Evolutionary conservation across 257 asterid species (phyloP).

Genomic region (Paraleonurus japonicus): DNA sequence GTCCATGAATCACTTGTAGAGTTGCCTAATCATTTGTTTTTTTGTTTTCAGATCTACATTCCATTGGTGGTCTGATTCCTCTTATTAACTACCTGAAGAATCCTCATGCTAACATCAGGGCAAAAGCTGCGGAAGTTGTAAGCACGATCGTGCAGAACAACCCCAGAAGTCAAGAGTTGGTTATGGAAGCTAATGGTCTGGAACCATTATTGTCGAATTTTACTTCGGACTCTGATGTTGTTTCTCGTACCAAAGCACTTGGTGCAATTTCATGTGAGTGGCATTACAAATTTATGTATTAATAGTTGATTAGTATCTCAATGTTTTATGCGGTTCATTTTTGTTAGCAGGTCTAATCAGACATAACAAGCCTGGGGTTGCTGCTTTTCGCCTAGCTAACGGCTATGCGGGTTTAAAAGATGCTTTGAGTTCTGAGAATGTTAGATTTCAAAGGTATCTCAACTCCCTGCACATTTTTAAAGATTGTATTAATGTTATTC

Average conservation of each 20-base stretch:
- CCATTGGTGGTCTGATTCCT: conserved; percentile 87
- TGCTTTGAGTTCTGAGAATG: conserved; percentile 67
- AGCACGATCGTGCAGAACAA: conserved; percentile 92
- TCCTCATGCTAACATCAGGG: conserved; percentile 76
- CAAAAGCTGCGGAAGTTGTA: conserved; percentile 94
- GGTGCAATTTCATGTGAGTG: conserved; percentile 87
- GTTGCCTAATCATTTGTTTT: too few species aligned
- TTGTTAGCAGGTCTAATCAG: conserved; percentile 68
- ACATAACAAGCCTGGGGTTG: conserved; percentile 70
- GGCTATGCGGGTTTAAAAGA: conserved; percentile 78
- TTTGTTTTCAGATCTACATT: conserved; percentile 69
- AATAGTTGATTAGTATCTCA: not conserved
- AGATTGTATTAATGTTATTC: not conserved
- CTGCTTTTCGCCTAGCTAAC: conserved; percentile 80
- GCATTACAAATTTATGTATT: not conserved
- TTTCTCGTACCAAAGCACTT: conserved; percentile 75
- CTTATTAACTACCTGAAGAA: conserved; percentile 67
- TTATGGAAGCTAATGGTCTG: conserved; percentile 85
- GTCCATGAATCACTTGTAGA: too few species aligned
- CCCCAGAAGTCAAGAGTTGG: conserved; percentile 79
- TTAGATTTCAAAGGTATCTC: conserved; percentile 69
- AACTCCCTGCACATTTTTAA: not conserved
- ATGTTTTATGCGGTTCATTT: not conserved
- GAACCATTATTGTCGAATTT: conserved; percentile 70
- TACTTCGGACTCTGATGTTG: conserved; percentile 73